A percentile compares a stretch with the other conserved stretches of the same genome.
Evolutionary conservation across 2,329 filamentous ascomycete species (phyloP).

Genomic region (Alternaria brassicicola): DNA sequence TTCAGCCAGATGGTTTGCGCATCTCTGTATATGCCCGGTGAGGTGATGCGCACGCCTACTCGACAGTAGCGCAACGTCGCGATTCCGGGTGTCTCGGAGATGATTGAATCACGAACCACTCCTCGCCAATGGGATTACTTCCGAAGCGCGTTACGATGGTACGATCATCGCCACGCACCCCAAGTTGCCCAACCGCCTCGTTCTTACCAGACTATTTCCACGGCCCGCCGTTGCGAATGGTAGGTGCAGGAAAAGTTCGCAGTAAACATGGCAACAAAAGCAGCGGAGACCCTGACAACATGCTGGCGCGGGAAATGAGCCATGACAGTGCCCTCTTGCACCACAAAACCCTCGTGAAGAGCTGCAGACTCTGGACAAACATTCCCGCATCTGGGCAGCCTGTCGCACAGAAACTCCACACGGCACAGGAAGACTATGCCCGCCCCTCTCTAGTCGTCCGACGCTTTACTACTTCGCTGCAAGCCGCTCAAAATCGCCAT

Average conservation of each 20-base stretch:
- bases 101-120: not conserved
- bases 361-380: slow-evolving; percentile 5
- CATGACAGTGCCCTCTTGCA: not conserved
- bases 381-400: slow-evolving; percentile 14
- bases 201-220: slow-evolving; percentile 2
- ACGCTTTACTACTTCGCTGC: slow-evolving; percentile 13
- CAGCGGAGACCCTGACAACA: slow-evolving; percentile 7
- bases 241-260: not conserved
- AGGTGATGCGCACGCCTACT: not conserved
- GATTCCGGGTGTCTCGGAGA: not conserved
- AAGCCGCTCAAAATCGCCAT: slow-evolving; percentile 25
- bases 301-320: not conserved
- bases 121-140: slow-evolving; percentile 7
- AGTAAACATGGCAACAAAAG: slow-evolving; percentile 6
- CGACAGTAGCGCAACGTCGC: slow-evolving; percentile 2
- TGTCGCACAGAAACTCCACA: slow-evolving; percentile 13
- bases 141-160: slow-evolving; percentile 9
- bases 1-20: not conserved
- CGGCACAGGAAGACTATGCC: slow-evolving; percentile 11
- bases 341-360: slow-evolving; percentile 2
- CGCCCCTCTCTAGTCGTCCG: slow-evolving; percentile 13
- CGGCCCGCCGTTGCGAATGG: slow-evolving; percentile 10
- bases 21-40: not conserved
- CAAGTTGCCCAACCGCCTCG: not conserved
- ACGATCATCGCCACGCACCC: slow-evolving; percentile 5